phyloP scores from a whole-genome alignment of 208 protist genomes.

The Kentomonas sorsogonicus region DNA sequence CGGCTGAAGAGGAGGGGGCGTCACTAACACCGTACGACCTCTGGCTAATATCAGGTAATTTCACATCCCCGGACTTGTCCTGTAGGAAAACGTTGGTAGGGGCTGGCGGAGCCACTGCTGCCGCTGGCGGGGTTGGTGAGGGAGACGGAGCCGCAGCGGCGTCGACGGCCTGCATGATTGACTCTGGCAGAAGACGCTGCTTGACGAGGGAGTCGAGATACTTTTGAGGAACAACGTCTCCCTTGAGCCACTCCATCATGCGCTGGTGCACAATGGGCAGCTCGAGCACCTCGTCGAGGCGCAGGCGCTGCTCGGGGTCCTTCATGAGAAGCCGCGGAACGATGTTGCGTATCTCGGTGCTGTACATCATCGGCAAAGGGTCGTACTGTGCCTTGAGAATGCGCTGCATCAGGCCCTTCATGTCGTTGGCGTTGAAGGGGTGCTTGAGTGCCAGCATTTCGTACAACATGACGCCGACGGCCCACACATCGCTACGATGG shows the following conservation, averaged over 20 bases:
- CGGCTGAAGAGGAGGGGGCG: too few species aligned
- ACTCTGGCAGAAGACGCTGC: conserved; percentile 56
- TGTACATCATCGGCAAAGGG: conserved; percentile 66
- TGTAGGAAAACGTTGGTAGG: too few species aligned
- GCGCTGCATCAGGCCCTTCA: conserved; percentile 85
- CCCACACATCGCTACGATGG: conserved; percentile 92
- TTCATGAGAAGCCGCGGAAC: conserved; percentile 68
- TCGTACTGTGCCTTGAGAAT: conserved; percentile 87
- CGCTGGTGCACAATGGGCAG: conserved; percentile 65
- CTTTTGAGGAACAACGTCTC: conserved; percentile 51
- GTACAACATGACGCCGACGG: conserved; percentile 88
- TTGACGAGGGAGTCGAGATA: conserved; percentile 70
- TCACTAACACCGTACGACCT: too few species aligned
- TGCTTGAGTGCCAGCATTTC: conserved; percentile 83
- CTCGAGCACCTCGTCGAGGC: conserved; percentile 63
- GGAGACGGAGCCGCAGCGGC: too few species aligned
- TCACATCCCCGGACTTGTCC: too few species aligned
- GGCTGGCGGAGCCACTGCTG: too few species aligned
- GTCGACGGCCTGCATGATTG: too few species aligned
- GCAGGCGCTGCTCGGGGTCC: conserved; percentile 62
- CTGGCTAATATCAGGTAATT: too few species aligned
- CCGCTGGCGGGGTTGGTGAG: too few species aligned
- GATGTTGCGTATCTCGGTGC: conserved; percentile 66
- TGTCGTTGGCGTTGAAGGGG: conserved; percentile 86
- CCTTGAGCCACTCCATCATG: conserved; percentile 70